phyloP scores from a whole-genome alignment of 208 protist genomes.

The Crithidia bombi region DNA sequence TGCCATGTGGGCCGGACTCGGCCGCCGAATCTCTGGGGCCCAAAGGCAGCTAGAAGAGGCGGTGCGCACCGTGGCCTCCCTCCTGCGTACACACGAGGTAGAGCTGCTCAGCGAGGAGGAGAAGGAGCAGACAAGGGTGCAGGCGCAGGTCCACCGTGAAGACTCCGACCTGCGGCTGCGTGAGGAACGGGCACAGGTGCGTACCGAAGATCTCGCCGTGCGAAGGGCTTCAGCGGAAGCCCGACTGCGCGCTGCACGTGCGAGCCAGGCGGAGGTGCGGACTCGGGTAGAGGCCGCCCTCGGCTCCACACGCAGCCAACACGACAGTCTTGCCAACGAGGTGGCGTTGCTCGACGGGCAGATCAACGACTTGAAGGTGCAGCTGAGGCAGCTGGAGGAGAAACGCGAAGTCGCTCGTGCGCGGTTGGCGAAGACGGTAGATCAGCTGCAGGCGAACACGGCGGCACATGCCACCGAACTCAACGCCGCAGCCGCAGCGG shows the following conservation, averaged over 20 bases:
- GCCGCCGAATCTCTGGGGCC: constrained; percentile 3
- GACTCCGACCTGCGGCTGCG: constrained; percentile 21
- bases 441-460: constrained; percentile 4
- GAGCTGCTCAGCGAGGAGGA: constrained; percentile 23
- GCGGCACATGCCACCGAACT: constrained; percentile 4
- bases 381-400: constrained; percentile 38
- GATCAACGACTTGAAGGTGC: constrained; percentile 24
- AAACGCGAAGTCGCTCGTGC: constrained; percentile 13
- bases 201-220: not conserved
- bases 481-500: constrained; percentile 5
- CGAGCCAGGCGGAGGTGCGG: constrained; percentile 10
- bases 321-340: constrained; percentile 23
- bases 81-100: constrained; percentile 22
- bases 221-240: not conserved
- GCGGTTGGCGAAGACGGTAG: constrained; percentile 9
- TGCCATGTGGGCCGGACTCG: constrained; percentile 7
- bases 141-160: constrained; percentile 14
- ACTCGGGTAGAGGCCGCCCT: constrained; percentile 17
- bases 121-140: constrained; percentile 15
- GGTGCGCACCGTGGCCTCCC: constrained; percentile 8
- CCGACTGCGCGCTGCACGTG: not conserved
- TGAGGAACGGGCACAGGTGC: constrained; percentile 8
- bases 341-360: constrained; percentile 10
- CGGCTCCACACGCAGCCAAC: constrained; percentile 4
- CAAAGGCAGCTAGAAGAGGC: constrained; percentile 21